Conservation (phyloP, 1,139 yeast genomes). For the Magnusiomyces paraingens region DNA sequence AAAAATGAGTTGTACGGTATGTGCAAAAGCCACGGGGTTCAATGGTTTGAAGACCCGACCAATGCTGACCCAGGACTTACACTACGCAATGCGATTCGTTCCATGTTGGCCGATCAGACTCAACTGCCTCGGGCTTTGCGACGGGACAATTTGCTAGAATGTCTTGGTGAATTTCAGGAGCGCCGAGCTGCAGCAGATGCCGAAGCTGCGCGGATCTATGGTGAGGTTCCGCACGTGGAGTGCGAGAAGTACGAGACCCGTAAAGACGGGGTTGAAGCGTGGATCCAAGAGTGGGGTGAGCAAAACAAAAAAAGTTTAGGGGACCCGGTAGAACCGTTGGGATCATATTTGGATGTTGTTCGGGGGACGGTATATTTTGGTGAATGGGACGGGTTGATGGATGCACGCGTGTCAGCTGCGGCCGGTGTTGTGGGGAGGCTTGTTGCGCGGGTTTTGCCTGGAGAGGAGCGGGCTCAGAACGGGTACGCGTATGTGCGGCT, state of each 20-base stretch:
- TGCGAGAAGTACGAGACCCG: too few relatives aligned
- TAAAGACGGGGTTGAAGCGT: too few relatives aligned
- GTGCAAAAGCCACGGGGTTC: slow-evolving; percentile 38
- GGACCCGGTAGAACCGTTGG: background rate
- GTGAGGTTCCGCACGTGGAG: too few relatives aligned
- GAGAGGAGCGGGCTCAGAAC: too few relatives aligned
- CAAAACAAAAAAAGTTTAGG: too few relatives aligned
- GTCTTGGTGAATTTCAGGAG: slow-evolving; percentile 3
- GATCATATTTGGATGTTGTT: slow-evolving; percentile 1
- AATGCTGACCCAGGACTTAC: slow-evolving; percentile 52
- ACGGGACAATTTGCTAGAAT: slow-evolving; percentile 10
- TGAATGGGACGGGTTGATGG: slow-evolving; percentile 7
- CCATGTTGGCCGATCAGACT: slow-evolving; percentile 16
- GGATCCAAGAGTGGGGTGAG: too few relatives aligned
- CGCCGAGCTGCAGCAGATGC: background rate
- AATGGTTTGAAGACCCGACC: slow-evolving; percentile 67
- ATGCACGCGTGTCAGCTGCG: too few relatives aligned
- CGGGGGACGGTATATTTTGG: slow-evolving; percentile 2
- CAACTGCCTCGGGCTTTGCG: slow-evolving; percentile 14
- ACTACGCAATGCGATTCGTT: slow-evolving; percentile 42
- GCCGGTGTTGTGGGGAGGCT: too few relatives aligned
- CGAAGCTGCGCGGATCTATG: background rate
- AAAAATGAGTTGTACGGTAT: slow-evolving; percentile 45
- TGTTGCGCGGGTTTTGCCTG: too few relatives aligned
- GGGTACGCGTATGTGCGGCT: too few relatives aligned